Evolutionary conservation across 148 eudicot species (phyloP), one percentile per base, ranked within the genome.

Genomic region (Nepenthes mirabilis): DNA sequence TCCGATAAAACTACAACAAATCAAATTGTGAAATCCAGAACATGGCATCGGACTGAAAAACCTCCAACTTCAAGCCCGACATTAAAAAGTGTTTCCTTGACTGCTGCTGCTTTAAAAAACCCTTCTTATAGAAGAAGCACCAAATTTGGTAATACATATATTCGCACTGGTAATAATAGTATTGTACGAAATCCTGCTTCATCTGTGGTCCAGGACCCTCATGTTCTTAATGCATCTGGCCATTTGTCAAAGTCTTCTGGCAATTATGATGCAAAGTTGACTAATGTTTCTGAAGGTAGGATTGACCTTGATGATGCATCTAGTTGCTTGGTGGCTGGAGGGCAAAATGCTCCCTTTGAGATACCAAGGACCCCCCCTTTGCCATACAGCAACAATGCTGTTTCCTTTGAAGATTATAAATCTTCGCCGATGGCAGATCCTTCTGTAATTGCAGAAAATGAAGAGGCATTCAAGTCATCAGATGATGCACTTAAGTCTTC

Each of bases 111-210:
- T 68, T 66, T 49, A 13, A 78, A 69, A 69, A 71, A 55, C 59
- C 72, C 68, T 36, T 68, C 66, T 34, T 40, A 67, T 54, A 70
- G 57, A 49, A 62, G 59, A 33, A 43, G 58, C 32, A 37, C 61
- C 58, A 64, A 74, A 67, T 83, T 43, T 37, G 73, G 61, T 75
- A 62, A 68, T 61, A 78, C 90, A 70, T 91, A 91, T 66, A 57
- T 91, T 66, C 94, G 98, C 45, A 80, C 80, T 74, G 94, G 98
- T 70, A 88, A 88, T 54, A 88, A 91, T 57, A 83, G 88, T 72
- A 82, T 91, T 43, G 94, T 91, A 47, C 77, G 93, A 69, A 81
- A 81, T 54, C 64, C 80, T 43, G 55, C 72, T 48, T 65, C 80
- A 14, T 73, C 65, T 58, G 58, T 69, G 58, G 54, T 77, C 47